These are phyloP conservation scores for Suhomyces xylopsoci DNA, from an alignment of 805 yeast genomes.

Conservation along the genomic window DNA sequence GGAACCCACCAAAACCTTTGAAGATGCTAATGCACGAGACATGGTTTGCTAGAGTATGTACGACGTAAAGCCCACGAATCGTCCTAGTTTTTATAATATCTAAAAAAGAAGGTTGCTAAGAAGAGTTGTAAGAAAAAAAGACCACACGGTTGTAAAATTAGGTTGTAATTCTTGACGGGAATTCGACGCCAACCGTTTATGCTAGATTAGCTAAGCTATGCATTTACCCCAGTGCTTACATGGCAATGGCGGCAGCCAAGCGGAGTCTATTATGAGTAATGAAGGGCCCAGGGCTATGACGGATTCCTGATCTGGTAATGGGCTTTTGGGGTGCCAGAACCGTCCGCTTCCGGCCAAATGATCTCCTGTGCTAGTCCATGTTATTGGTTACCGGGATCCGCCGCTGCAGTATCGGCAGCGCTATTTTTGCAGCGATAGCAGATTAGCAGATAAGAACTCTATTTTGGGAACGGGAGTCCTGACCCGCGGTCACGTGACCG, in stretches of 20 bases:
- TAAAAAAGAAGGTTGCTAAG: neutral
- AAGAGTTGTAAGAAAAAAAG: neutral
- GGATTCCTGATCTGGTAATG: neutral
- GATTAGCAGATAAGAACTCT: neutral
- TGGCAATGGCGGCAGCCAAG: neutral
- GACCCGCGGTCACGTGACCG: neutral
- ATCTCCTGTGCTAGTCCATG: neutral
- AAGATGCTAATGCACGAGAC: slow-evolving; percentile 64
- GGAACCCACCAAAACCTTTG: slow-evolving; percentile 51
- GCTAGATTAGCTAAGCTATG: neutral
- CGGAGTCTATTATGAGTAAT: neutral
- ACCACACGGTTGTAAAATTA: neutral
- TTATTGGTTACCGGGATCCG: neutral
- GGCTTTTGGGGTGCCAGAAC: neutral
- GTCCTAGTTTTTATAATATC: neutral
- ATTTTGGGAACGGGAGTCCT: neutral
- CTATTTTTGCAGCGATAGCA: neutral
- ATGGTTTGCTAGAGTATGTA: slow-evolving; percentile 20
- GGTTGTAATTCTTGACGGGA: neutral
- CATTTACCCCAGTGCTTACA: neutral
- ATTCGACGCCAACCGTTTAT: neutral
- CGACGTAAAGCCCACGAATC: neutral
- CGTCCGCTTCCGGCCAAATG: neutral
- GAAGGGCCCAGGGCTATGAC: neutral
- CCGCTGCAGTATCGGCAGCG: neutral